Conservation (phyloP, 495 filamentous ascomycete genomes). For the Filosporella fistucella region DNA sequence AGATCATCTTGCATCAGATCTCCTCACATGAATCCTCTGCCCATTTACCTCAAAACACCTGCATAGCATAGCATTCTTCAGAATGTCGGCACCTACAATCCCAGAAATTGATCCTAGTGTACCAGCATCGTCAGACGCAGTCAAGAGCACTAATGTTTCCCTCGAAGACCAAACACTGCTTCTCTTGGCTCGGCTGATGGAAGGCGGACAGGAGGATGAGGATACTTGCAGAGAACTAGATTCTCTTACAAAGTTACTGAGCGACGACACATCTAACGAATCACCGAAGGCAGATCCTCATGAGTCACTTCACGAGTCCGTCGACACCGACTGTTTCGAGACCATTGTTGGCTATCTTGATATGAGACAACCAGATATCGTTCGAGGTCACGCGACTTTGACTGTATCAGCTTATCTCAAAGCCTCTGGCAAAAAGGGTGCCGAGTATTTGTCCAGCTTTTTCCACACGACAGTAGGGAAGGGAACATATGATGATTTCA, state of each 20-base stretch:
- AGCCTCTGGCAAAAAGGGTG: constrained; percentile 62
- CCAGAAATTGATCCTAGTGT: constrained; percentile 14
- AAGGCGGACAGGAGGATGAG: constrained; percentile 50
- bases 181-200: constrained; percentile 49
- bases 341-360: constrained; percentile 76
- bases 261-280: constrained; percentile 34
- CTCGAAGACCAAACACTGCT: constrained; percentile 42
- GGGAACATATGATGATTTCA: constrained; percentile 53
- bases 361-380: constrained; percentile 59
- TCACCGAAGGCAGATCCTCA: constrained; percentile 24
- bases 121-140: neutral
- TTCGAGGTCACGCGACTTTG: constrained; percentile 71
- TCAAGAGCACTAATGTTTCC: constrained; percentile 8
- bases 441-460: constrained; percentile 60
- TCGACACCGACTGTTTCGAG: constrained; percentile 76
- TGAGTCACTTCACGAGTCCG: constrained; percentile 51
- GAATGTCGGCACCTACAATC: neutral
- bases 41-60: constrained; percentile 7
- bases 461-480: constrained; percentile 46
- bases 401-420: constrained; percentile 77
- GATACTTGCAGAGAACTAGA: constrained; percentile 43
- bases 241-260: constrained; percentile 43
- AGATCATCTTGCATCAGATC: neutral
- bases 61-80: neutral
- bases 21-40: neutral